Evolutionary conservation across 495 filamentous ascomycete species (phyloP).

Genomic region (Lasiosphaeriaceae sp.): DNA sequence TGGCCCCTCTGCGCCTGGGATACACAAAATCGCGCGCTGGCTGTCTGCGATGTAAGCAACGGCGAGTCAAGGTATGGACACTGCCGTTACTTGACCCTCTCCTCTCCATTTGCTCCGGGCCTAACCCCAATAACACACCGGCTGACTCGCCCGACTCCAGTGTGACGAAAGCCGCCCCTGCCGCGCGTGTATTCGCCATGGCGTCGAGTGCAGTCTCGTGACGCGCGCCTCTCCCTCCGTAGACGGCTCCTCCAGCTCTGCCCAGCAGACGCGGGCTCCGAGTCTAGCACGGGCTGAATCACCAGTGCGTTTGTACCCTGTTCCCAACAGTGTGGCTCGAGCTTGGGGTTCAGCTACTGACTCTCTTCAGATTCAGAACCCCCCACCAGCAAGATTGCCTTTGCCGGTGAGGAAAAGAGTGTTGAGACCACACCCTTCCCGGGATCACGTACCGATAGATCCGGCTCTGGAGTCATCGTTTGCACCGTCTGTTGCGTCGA

Average conservation of each 20-base stretch:
- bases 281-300: neutral
- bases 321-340: no score
- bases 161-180: conserved; percentile 30
- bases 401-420: no score
- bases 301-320: no score
- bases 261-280: neutral
- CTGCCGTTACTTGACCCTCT: no score
- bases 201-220: conserved; percentile 27
- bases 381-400: no score
- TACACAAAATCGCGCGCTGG: conserved; percentile 29
- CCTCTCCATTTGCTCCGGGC: no score
- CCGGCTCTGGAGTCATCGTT: no score
- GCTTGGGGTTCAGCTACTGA: no score
- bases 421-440: no score
- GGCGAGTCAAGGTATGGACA: conserved; percentile 27
- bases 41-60: conserved; percentile 27
- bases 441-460: no score
- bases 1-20: conserved; percentile 26
- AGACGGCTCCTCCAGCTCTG: conserved; percentile 2
- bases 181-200: conserved; percentile 27
- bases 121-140: no score
- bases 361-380: no score
- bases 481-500: neutral
- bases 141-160: conserved; percentile 4
- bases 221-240: neutral